Evolutionary conservation across 2,329 filamentous ascomycete genomes (phyloP).

Genomic region (Aphanoascus verrucosus): DNA sequence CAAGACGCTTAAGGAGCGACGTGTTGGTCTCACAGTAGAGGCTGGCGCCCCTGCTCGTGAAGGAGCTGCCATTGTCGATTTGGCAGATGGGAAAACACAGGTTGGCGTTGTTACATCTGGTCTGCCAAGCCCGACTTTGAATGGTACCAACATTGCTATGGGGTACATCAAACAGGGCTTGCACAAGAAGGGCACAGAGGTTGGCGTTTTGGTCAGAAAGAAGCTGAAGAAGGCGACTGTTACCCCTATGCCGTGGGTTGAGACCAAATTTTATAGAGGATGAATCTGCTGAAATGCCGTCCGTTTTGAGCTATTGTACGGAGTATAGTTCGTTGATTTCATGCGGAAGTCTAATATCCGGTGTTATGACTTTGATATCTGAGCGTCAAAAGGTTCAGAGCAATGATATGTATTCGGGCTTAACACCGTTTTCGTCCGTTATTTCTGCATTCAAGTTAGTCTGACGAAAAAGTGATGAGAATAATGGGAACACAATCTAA

Average conservation of each 20-base stretch:
- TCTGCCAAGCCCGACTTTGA: constrained; percentile 73
- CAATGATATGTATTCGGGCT: not conserved
- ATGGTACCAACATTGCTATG: constrained; percentile 85
- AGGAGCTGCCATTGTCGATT: constrained; percentile 64
- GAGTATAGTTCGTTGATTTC: not conserved
- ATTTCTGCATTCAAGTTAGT: not conserved
- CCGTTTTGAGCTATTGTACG: not conserved
- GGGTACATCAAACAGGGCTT: constrained; percentile 72
- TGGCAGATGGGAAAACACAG: constrained; percentile 44
- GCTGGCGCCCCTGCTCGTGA: constrained; percentile 77
- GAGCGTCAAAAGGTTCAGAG: not conserved
- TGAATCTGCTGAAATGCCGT: not conserved
- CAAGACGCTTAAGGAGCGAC: constrained; percentile 57
- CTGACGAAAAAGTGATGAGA: not conserved
- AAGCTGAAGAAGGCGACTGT: constrained; percentile 64
- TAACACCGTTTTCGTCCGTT: not conserved
- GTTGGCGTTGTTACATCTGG: constrained; percentile 81
- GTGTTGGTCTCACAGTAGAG: constrained; percentile 71
- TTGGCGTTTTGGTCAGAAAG: constrained; percentile 67
- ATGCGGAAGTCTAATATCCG: not conserved
- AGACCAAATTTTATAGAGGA: constrained; percentile 60
- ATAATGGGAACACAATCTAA: not conserved
- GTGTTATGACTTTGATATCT: not conserved
- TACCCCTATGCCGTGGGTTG: constrained; percentile 80
- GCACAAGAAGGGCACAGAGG: constrained; percentile 74